phyloP scores from a whole-genome alignment of 164 flowering plant species.

The Protea cynaroides region DNA sequence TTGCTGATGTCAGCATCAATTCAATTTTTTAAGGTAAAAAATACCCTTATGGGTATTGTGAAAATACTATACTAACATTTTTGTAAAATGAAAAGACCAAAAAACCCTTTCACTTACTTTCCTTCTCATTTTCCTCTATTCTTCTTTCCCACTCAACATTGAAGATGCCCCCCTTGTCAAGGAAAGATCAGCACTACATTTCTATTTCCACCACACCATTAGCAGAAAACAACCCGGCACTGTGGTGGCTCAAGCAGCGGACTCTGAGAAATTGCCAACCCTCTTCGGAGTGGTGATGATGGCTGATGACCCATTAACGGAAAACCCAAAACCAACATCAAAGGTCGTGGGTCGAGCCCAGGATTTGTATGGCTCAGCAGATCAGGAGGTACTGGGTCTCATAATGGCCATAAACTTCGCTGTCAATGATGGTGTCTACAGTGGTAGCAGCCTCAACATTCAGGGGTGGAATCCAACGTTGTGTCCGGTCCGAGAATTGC shows the following conservation, averaged over 20 bases:
- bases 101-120: no score
- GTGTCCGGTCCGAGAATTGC: constrained; percentile 7
- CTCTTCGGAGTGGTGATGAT: constrained; percentile 12
- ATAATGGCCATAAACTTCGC: constrained; percentile 4
- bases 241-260: constrained; percentile 7
- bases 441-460: not conserved
- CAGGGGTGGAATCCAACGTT: constrained; percentile 6
- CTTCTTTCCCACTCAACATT: no score
- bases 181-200: not conserved
- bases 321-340: constrained; percentile 8
- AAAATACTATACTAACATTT: no score
- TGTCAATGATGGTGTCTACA: constrained; percentile 1
- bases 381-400: not conserved
- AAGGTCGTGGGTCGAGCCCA: constrained; percentile 17
- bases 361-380: constrained; percentile 10
- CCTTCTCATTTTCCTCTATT: no score
- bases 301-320: constrained; percentile 10
- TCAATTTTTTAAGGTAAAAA: no score
- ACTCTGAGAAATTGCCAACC: not conserved
- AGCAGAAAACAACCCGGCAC: constrained; percentile 11
- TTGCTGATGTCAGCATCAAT: no score
- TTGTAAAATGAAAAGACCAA: no score
- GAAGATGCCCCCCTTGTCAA: no score
- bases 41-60: no score
- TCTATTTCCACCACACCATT: not conserved